These are phyloP conservation scores for Backusella australiensis DNA, from an alignment of 192 early-diverging fungal genomes.

Conservation along the genomic window DNA sequence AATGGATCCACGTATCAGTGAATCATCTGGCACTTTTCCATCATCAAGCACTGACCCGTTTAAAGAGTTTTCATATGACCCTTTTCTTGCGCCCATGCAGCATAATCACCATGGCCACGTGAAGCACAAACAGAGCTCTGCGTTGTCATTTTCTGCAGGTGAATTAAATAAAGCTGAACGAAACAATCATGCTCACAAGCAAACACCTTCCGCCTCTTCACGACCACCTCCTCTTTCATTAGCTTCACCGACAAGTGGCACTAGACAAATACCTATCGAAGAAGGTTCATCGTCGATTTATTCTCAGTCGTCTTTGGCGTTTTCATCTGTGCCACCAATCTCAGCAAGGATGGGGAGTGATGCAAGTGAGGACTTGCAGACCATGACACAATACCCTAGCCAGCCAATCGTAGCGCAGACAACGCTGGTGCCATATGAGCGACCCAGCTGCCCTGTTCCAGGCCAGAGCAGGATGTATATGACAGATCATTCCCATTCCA, in stretches of 20 bases:
- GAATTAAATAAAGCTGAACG: neutral
- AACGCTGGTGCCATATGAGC: neutral
- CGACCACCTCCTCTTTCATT: neutral
- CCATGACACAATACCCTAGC: neutral
- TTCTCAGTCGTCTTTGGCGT: neutral
- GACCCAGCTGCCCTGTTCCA: constrained; percentile 6
- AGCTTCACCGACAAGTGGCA: neutral
- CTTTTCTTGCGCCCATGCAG: neutral
- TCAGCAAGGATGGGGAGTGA: neutral
- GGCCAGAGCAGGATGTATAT: neutral
- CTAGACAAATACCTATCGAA: neutral
- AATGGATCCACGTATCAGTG: constrained; percentile 45
- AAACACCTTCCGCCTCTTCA: neutral
- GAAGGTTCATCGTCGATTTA: constrained; percentile 6
- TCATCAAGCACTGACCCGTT: constrained; percentile 12
- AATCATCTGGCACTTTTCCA: constrained; percentile 12
- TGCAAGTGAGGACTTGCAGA: constrained; percentile 6
- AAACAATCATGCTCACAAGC: neutral
- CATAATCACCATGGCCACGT: neutral
- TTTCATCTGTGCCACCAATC: neutral
- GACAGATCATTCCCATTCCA: neutral
- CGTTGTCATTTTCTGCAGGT: neutral
- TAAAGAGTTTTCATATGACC: constrained; percentile 12
- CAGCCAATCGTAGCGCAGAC: neutral
- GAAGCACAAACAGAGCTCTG: neutral